Conservation (phyloP, 352 stramenopile genomes). For the Phytophthora multivora region DNA sequence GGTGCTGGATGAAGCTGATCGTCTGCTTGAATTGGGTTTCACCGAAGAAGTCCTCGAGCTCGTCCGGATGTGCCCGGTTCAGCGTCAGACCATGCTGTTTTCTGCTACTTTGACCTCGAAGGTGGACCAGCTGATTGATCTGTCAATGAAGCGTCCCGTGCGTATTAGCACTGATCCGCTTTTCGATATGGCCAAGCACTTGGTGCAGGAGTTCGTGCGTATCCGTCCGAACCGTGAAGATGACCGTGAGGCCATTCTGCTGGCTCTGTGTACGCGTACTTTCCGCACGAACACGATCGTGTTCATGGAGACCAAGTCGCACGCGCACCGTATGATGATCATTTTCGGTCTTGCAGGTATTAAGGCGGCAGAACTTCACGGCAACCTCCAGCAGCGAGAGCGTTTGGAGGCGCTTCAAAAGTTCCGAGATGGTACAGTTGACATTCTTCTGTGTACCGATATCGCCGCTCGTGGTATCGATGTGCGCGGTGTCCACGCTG, state of each 20-base stretch:
- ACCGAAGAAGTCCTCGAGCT: conserved; percentile 97
- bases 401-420: conserved; percentile 95
- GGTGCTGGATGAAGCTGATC: conserved; percentile 94
- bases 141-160: conserved; percentile 97
- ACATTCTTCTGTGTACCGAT: conserved; percentile 98
- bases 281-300: conserved; percentile 97
- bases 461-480: conserved; percentile 98
- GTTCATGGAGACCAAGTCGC: conserved; percentile 99
- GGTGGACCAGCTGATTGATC: conserved; percentile 96
- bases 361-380: conserved; percentile 98
- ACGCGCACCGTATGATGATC: conserved; percentile 97
- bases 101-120: conserved; percentile 99
- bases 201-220: conserved; percentile 99
- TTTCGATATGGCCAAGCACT: conserved; percentile 94
- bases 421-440: conserved; percentile 95
- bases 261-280: conserved; percentile 95
- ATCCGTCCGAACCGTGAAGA: conserved; percentile 91
- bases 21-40: conserved; percentile 98
- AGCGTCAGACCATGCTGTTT: conserved; percentile 98
- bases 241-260: conserved; percentile 95
- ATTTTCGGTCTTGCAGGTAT: conserved; percentile 96
- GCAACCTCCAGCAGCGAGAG: conserved; percentile 97
- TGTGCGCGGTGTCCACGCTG: conserved; percentile 96
- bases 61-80: conserved; percentile 94
- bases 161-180: conserved; percentile 94